Evolutionary conservation across 2,329 filamentous ascomycete species (phyloP).

Genomic region (Tympanopsis confertula): DNA sequence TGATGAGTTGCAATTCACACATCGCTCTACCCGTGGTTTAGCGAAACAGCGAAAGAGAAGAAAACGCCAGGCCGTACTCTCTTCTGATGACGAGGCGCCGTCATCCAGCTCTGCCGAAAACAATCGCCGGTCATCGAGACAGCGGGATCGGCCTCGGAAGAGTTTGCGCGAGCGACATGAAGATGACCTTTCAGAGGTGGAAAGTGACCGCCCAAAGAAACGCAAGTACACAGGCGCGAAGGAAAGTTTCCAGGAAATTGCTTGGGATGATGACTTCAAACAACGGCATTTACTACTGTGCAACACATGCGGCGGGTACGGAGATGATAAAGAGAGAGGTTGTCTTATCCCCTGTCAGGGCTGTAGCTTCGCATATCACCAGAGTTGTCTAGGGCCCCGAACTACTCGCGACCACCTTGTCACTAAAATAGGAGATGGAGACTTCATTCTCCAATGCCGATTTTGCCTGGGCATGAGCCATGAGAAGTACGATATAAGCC

Average conservation of each 20-base stretch:
- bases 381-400: constrained; percentile 66
- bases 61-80: too few species aligned
- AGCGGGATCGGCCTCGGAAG: neutral
- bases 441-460: constrained; percentile 83
- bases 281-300: neutral
- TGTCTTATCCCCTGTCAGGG: constrained; percentile 80
- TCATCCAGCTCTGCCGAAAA: too few species aligned
- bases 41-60: too few species aligned
- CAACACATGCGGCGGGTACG: constrained; percentile 26
- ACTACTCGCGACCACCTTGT: constrained; percentile 71
- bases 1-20: too few species aligned
- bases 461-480: constrained; percentile 62
- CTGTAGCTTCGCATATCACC: constrained; percentile 75
- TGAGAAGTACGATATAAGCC: constrained; percentile 59
- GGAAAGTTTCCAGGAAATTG: neutral
- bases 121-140: neutral
- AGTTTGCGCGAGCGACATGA: neutral
- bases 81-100: too few species aligned
- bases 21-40: too few species aligned
- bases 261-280: neutral
- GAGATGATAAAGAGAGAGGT: constrained; percentile 46
- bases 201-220: neutral
- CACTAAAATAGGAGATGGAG: constrained; percentile 66
- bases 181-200: neutral
- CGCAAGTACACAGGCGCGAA: neutral